A percentile compares a stretch with the other conserved stretches of the same genome.
Conservation (phyloP, 2,329 filamentous ascomycete genomes). For the Ambrosiella cleistominuta region DNA sequence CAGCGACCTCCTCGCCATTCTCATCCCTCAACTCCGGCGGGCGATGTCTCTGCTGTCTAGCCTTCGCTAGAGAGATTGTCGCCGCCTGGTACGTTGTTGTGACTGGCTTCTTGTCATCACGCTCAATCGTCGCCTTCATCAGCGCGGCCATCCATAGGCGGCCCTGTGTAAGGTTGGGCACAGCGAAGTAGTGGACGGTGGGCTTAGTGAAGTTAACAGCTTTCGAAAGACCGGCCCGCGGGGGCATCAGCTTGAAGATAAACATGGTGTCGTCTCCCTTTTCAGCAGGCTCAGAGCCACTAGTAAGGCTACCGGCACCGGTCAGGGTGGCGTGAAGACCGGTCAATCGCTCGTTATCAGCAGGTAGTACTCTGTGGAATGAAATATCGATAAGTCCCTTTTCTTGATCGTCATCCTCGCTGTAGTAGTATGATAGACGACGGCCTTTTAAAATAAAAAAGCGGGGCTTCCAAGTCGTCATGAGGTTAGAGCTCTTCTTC, state of each 20-base stretch:
- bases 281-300: slow-evolving; percentile 21
- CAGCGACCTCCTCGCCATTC: slow-evolving; percentile 25
- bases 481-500: slow-evolving; percentile 89
- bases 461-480: slow-evolving; percentile 94
- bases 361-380: slow-evolving; percentile 87
- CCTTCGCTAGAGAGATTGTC: slow-evolving; percentile 83
- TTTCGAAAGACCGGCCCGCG: slow-evolving; percentile 67
- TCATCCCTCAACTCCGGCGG: slow-evolving; percentile 74
- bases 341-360: slow-evolving; percentile 78
- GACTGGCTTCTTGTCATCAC: slow-evolving; percentile 62
- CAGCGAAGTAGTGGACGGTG: slow-evolving; percentile 92
- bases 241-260: slow-evolving; percentile 95
- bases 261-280: slow-evolving; percentile 60
- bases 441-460: slow-evolving; percentile 90
- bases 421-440: slow-evolving; percentile 88
- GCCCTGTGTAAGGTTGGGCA: slow-evolving; percentile 74
- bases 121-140: slow-evolving; percentile 97
- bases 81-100: slow-evolving; percentile 93
- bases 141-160: slow-evolving; percentile 95
- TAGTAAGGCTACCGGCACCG: slow-evolving; percentile 52
- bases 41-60: slow-evolving; percentile 69
- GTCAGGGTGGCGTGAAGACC: slow-evolving; percentile 84
- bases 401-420: slow-evolving; percentile 79
- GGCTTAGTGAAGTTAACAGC: slow-evolving; percentile 97
- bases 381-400: slow-evolving; percentile 95